Conservation (phyloP, 148 eudicot genomes). For the Rheum nobile region DNA sequence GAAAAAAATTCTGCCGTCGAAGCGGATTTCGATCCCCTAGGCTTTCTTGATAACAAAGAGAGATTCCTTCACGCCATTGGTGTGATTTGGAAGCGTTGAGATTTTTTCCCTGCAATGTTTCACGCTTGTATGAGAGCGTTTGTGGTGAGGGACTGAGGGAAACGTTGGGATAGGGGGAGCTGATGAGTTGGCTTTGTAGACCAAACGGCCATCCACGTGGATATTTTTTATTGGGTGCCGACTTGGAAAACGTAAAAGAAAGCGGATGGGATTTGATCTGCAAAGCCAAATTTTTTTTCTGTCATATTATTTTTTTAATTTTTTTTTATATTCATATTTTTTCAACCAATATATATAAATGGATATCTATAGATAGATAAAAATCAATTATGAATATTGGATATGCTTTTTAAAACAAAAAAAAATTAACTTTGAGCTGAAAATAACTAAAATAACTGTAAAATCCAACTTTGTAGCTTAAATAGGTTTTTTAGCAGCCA, state of each 20-base stretch:
- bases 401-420: no score
- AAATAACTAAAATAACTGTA: no score
- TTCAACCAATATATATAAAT: no score
- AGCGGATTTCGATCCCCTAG: neutral
- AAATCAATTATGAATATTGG: no score
- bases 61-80: constrained; percentile 1
- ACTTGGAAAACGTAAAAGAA: neutral
- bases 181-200: neutral
- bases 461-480: no score
- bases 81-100: neutral
- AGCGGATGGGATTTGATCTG: neutral
- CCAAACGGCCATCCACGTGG: neutral
- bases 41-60: neutral
- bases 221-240: neutral
- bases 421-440: no score
- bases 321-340: no score
- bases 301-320: no score
- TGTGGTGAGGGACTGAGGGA: neutral
- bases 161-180: neutral
- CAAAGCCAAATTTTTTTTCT: neutral
- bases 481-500: no score
- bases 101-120: neutral
- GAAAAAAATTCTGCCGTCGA: neutral
- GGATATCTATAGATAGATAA: no score
- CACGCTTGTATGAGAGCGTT: neutral